phyloP scores from a whole-genome alignment of 106 monocot species.

The Dendrobium chrysotoxum region DNA sequence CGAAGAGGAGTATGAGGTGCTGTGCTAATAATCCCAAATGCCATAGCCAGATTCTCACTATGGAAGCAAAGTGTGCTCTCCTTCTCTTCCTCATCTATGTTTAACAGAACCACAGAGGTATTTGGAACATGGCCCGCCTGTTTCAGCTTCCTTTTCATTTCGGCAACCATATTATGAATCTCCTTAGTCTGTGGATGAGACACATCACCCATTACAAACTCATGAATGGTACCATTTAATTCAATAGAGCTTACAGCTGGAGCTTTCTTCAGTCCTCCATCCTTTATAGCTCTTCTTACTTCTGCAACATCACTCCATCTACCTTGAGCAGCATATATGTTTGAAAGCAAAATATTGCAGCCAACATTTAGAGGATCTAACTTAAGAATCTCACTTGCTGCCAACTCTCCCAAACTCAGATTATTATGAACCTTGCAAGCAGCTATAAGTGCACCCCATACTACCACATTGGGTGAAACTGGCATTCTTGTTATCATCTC shows the following conservation, averaged over 20 bases:
- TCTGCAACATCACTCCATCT: constrained; percentile 43
- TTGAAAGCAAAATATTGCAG: constrained; percentile 46
- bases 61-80: constrained; percentile 38
- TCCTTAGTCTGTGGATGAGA: constrained; percentile 30
- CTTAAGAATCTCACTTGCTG: constrained; percentile 23
- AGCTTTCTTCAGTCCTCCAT: constrained; percentile 26
- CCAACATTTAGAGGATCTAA: constrained; percentile 32
- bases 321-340: constrained; percentile 34
- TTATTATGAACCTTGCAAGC: constrained; percentile 49
- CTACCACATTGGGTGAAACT: constrained; percentile 31
- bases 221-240: constrained; percentile 32
- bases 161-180: constrained; percentile 37
- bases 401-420: constrained; percentile 26
- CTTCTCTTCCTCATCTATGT: constrained; percentile 51
- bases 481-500: constrained; percentile 35
- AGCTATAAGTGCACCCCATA: constrained; percentile 58
- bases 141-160: constrained; percentile 33
- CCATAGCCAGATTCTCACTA: constrained; percentile 64
- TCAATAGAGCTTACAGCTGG: constrained; percentile 45
- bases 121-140: constrained; percentile 35
- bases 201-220: constrained; percentile 35
- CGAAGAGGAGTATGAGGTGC: constrained; percentile 24
- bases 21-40: constrained; percentile 60
- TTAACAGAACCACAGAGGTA: constrained; percentile 33
- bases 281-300: constrained; percentile 30